phyloP scores from a whole-genome alignment of 2,329 filamentous ascomycete species.

The Huntiella moniliformis region DNA sequence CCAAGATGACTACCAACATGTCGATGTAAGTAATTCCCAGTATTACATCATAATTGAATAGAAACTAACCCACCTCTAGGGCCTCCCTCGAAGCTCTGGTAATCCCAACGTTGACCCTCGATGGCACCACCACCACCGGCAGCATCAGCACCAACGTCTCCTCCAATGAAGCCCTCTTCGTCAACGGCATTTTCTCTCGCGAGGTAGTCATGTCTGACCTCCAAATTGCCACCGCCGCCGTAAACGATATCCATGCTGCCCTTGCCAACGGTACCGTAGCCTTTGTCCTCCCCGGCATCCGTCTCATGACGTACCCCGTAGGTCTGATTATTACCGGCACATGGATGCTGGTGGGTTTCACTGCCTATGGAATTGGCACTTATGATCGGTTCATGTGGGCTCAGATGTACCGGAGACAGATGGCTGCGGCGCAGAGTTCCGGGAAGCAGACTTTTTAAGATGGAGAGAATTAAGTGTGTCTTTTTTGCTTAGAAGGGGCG shows the following conservation, averaged over 20 bases:
- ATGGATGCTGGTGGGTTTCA: constrained; percentile 40
- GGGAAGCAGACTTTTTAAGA: constrained; percentile 14
- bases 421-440: constrained; percentile 1
- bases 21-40: constrained; percentile 33
- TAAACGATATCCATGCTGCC: constrained; percentile 26
- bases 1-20: constrained; percentile 34
- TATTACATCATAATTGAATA: background rate
- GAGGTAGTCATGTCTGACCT: constrained; percentile 34
- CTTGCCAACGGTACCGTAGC: constrained; percentile 35
- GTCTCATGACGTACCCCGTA: constrained; percentile 49
- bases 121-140: constrained; percentile 34
- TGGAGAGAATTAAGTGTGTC: constrained; percentile 18
- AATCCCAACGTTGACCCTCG: constrained; percentile 48
- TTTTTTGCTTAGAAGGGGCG: background rate
- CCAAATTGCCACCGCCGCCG: constrained; percentile 28
- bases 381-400: constrained; percentile 47
- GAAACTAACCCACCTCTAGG: constrained; percentile 20
- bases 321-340: constrained; percentile 46
- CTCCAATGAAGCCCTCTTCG: constrained; percentile 50
- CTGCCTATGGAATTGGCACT: constrained; percentile 44
- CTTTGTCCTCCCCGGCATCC: constrained; percentile 50
- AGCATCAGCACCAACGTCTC: constrained; percentile 45
- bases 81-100: constrained; percentile 42
- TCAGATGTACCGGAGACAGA: constrained; percentile 30
- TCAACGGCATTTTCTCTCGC: constrained; percentile 49